Percentiles rank a stretch among this genome's conserved stretches.
Conservation (phyloP, 805 yeast genomes). For the Starmerella khaoyaiensis region DNA sequence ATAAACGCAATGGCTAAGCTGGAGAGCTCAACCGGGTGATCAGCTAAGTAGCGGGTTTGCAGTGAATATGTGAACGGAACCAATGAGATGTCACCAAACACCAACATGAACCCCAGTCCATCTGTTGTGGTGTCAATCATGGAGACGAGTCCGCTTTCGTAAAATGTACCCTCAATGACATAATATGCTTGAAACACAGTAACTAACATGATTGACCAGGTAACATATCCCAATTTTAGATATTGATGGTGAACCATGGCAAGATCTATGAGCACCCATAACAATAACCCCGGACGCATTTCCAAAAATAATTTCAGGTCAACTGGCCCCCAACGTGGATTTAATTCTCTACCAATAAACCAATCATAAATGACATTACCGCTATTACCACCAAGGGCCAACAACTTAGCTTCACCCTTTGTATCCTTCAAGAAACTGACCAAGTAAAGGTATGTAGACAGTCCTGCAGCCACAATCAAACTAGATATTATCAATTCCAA, state of each 20-base stretch:
- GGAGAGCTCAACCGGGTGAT: constrained; percentile 48
- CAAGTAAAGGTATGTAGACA: constrained; percentile 55
- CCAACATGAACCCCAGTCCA: constrained; percentile 93
- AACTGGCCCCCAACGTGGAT: constrained; percentile 74
- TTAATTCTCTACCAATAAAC: constrained; percentile 94
- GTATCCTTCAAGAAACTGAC: constrained; percentile 40
- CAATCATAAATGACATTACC: constrained; percentile 69
- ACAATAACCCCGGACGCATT: constrained; percentile 81
- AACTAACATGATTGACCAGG: constrained; percentile 62
- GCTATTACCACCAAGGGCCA: constrained; percentile 80
- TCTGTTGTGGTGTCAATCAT: constrained; percentile 96
- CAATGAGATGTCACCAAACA: constrained; percentile 85
- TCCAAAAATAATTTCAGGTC: constrained; percentile 90
- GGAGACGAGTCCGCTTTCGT: constrained; percentile 76
- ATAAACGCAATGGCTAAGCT: constrained; percentile 31
- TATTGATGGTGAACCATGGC: constrained; percentile 76
- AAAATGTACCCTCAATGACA: constrained; percentile 79
- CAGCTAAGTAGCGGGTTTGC: constrained; percentile 70
- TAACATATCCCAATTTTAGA: constrained; percentile 41
- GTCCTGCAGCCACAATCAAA: constrained; percentile 46
- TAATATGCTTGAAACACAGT: constrained; percentile 63
- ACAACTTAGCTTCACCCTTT: constrained; percentile 39
- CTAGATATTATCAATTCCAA: constrained; percentile 52
- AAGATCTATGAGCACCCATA: constrained; percentile 70
- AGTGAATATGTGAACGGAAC: constrained; percentile 85